These are phyloP conservation scores for Aspergillus spinulosporus DNA, from an alignment of 2,329 filamentous ascomycete genomes.

Conservation along the genomic window DNA sequence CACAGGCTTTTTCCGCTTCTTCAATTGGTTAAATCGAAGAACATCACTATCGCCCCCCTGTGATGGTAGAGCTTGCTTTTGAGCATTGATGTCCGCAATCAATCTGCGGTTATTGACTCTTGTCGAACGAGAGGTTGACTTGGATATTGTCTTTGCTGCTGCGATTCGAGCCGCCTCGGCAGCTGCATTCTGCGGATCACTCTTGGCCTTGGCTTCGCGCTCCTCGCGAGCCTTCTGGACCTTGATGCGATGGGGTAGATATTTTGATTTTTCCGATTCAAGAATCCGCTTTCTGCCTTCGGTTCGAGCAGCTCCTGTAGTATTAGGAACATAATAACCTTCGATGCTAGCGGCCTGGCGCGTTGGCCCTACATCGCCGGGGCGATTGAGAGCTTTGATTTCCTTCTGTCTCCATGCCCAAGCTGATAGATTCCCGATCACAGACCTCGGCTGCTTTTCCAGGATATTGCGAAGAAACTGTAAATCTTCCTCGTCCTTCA, in stretches of 20 bases:
- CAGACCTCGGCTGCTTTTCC: constrained; percentile 46
- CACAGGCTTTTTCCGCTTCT: constrained; percentile 99
- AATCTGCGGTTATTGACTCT: constrained; percentile 94
- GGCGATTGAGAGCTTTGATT: constrained; percentile 67
- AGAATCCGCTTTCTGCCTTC: constrained; percentile 94
- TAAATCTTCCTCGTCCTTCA: constrained; percentile 70
- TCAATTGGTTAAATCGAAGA: constrained; percentile 96
- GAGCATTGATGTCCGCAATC: constrained; percentile 90
- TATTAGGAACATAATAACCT: constrained; percentile 80
- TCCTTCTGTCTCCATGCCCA: constrained; percentile 74
- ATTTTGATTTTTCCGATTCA: constrained; percentile 97
- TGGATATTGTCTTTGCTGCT: constrained; percentile 76
- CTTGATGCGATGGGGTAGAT: constrained; percentile 95
- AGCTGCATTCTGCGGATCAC: constrained; percentile 65
- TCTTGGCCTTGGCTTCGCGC: constrained; percentile 70
- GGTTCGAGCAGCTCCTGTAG: constrained; percentile 81
- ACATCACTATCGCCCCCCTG: constrained; percentile 81
- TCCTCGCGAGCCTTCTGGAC: constrained; percentile 89
- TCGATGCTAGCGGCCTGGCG: constrained; percentile 57
- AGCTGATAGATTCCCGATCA: constrained; percentile 58
- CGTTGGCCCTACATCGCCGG: constrained; percentile 56
- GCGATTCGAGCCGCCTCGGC: constrained; percentile 71
- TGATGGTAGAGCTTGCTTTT: constrained; percentile 72
- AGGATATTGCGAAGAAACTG: constrained; percentile 57
- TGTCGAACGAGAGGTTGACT: constrained; percentile 88